These are phyloP conservation scores for Kuraishia cidri DNA, from an alignment of 805 yeast species.

Conservation along the genomic window DNA sequence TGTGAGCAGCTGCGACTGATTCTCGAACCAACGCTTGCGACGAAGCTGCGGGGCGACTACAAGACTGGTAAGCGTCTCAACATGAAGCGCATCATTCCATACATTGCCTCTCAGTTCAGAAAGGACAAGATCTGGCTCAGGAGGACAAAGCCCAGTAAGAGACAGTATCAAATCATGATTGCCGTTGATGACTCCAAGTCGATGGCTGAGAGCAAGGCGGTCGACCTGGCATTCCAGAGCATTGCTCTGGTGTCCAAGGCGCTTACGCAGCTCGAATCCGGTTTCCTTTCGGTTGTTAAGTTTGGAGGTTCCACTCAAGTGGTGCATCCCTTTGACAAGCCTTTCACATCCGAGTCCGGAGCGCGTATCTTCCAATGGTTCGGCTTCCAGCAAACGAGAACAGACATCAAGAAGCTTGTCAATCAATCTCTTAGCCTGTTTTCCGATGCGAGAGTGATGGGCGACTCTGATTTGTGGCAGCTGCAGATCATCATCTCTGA, in stretches of 20 bases:
- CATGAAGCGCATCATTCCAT: slow-evolving; percentile 96
- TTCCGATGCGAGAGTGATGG: slow-evolving; percentile 36
- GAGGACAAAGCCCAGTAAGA: slow-evolving; percentile 93
- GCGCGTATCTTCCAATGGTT: slow-evolving; percentile 80
- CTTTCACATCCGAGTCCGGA: slow-evolving; percentile 78
- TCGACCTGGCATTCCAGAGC: slow-evolving; percentile 88
- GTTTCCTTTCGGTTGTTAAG: slow-evolving; percentile 81
- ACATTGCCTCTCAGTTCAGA: slow-evolving; percentile 94
- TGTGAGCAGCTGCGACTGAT: slow-evolving; percentile 91
- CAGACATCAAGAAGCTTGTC: slow-evolving; percentile 74
- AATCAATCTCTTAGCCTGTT: slow-evolving; percentile 66
- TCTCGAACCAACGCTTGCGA: slow-evolving; percentile 93
- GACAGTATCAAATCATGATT: slow-evolving; percentile 96
- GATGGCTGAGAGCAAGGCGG: slow-evolving; percentile 89
- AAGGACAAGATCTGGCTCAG: slow-evolving; percentile 98
- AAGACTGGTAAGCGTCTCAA: slow-evolving; percentile 95
- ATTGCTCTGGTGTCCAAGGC: slow-evolving; percentile 93
- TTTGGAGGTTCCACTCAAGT: slow-evolving; percentile 81
- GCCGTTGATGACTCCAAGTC: slow-evolving; percentile 97
- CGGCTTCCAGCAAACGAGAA: slow-evolving; percentile 79
- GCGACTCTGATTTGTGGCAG: slow-evolving; percentile 74
- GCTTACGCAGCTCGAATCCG: slow-evolving; percentile 87
- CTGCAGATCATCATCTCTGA: slow-evolving; percentile 88
- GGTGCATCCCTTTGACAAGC: slow-evolving; percentile 85
- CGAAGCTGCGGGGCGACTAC: slow-evolving; percentile 90